Evolutionary conservation across 257 asterid species (phyloP), one percentile per base, ranked within the genome.

Genomic region (Vinca minor): DNA sequence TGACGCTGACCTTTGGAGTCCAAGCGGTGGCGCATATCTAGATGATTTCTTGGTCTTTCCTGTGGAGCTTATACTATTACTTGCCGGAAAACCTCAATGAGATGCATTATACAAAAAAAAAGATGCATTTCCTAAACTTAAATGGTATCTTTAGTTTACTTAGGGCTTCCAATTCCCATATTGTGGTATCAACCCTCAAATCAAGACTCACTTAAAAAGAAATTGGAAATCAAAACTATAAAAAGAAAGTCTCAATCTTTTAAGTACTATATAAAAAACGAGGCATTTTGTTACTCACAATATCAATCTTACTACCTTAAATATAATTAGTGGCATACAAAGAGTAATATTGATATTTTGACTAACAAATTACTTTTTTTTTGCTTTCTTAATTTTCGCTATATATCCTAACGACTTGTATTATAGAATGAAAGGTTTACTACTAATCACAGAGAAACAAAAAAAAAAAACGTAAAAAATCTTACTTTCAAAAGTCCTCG

Each of bases 1-100:
- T 92, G 75, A 66, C 98, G 96, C 83, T 89, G 98, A 75, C 98
- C 98, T 80, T 85, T 87, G 64, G 96, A 87, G 73, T 92, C 94
- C 90, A 92, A 77, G 48, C 96, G 95, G 71, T 89, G 87, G 71
- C 98, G 81, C 96, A 92, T 81, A 70, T 92, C 98, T 82, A 92
- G 60, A 85, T 92, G 98, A 71, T 92, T 89, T 82, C 94, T 85
- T 46, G 98, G 96, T 75, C 83, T 87, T 81, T 92, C 98, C 98
- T 92, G 77, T 41, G 26, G 23, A 48, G 60, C 39, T 63, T 36
- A 62, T 53, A 71, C 57, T 20, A 64, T 20, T 73, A 69, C 32
- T 50, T 39, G 68, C 47, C 69, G 41, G 21, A 67, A 14, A 20
- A 47, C 23, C 52, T 67, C 29, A 31, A 21, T 4, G 58, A 62